Percentiles rank a stretch among this genome's conserved stretches.
Evolutionary conservation across 345 rosid genomes (phyloP).

Genomic region (Rhodomyrtus tomentosa): DNA sequence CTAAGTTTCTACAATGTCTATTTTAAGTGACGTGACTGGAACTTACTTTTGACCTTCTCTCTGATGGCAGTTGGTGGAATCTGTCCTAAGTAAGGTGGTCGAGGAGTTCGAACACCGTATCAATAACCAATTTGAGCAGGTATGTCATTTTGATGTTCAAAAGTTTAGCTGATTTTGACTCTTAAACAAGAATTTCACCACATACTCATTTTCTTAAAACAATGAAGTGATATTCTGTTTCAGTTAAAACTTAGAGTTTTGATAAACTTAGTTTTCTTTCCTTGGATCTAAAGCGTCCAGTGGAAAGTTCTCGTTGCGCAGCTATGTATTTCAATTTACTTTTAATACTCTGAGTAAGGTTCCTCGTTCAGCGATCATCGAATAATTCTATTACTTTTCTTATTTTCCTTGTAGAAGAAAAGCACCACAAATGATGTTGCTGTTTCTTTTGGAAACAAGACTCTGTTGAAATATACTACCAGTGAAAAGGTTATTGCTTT

Average conservation of each 20-base stretch:
- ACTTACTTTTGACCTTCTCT: constrained; percentile 3
- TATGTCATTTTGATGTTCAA: constrained; percentile 13
- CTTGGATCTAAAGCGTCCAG: not conserved
- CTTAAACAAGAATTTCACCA: not conserved
- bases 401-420: constrained; percentile 23
- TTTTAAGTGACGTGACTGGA: not conserved
- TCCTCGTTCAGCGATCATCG: not conserved
- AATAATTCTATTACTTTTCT: not conserved
- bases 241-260: not conserved
- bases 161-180: not conserved
- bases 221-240: not conserved
- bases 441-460: constrained; percentile 26
- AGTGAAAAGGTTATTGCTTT: constrained; percentile 44
- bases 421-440: constrained; percentile 22
- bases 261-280: not conserved
- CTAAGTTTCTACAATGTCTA: not conserved
- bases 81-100: constrained; percentile 73
- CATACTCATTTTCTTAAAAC: not conserved
- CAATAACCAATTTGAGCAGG: constrained; percentile 53
- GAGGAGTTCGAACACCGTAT: constrained; percentile 85
- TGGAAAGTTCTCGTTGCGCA: not conserved
- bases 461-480: constrained; percentile 23
- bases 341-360: not conserved
- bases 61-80: constrained; percentile 66
- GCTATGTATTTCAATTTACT: not conserved